A percentile compares a stretch with the other conserved stretches of the same genome.
phyloP scores from a whole-genome alignment of 192 early-diverging fungal genomes.

The Martensiomyces pterosporus region DNA sequence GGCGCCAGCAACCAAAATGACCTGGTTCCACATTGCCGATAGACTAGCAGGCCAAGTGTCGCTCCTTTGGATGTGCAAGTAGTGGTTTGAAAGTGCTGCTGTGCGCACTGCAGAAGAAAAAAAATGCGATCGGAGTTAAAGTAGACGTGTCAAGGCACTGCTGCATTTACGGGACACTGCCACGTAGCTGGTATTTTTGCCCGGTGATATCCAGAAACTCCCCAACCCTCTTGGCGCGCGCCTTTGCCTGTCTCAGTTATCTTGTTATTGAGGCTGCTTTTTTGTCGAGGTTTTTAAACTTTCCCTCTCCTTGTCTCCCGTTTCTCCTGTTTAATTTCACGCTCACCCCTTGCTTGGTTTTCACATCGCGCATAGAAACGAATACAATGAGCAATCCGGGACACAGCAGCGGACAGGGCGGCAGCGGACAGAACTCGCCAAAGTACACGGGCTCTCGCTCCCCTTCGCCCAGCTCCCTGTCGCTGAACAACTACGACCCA shows the following conservation, averaged over 20 bases:
- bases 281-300: background rate
- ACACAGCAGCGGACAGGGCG: slow-evolving; percentile 14
- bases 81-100: no score
- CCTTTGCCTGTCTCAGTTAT: no score
- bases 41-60: background rate
- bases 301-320: no score
- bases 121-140: no score
- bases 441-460: slow-evolving; percentile 27
- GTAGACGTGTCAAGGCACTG: no score
- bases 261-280: slow-evolving; percentile 1
- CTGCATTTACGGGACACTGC: no score
- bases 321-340: no score
- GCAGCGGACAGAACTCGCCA: slow-evolving; percentile 33
- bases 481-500: slow-evolving; percentile 18
- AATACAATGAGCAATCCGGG: slow-evolving; percentile 9
- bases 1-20: slow-evolving; percentile 10
- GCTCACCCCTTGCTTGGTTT: background rate
- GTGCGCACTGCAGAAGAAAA: no score
- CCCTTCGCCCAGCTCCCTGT: slow-evolving; percentile 20
- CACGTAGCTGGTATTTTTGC: no score
- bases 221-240: no score
- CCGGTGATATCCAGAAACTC: no score
- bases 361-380: background rate
- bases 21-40: slow-evolving; percentile 20
- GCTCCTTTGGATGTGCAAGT: no score